Evolutionary conservation across 306 rosid genomes (phyloP).

Genomic region (Glycine soja): DNA sequence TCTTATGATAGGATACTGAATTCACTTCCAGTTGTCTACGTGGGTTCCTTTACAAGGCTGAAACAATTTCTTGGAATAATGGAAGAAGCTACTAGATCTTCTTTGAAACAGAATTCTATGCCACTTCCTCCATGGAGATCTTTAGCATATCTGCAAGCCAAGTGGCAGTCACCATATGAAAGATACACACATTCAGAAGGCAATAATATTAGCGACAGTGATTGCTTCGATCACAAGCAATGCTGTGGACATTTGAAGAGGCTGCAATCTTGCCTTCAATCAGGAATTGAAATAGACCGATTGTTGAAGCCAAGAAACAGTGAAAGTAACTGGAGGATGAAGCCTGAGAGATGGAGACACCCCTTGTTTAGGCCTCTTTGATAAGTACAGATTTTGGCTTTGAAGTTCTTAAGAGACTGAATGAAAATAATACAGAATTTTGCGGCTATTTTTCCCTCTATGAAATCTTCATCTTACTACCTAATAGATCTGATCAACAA

Average conservation of each 20-base stretch:
- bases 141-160: slow-evolving; percentile 81
- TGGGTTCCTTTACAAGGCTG: slow-evolving; percentile 78
- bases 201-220: slow-evolving; percentile 16
- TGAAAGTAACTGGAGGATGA: slow-evolving; percentile 71
- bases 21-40: slow-evolving; percentile 81
- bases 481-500: slow-evolving; percentile 51
- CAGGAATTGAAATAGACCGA: slow-evolving; percentile 74
- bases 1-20: slow-evolving; percentile 81
- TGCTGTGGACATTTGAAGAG: slow-evolving; percentile 81
- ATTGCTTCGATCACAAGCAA: slow-evolving; percentile 67
- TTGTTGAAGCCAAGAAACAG: slow-evolving; percentile 64
- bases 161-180: slow-evolving; percentile 89
- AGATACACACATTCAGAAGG: slow-evolving; percentile 62
- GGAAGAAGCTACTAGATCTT: slow-evolving; percentile 88
- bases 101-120: slow-evolving; percentile 95
- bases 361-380: slow-evolving; percentile 58
- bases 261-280: slow-evolving; percentile 76
- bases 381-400: slow-evolving; percentile 61
- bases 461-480: slow-evolving; percentile 42
- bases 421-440: slow-evolving; percentile 36
- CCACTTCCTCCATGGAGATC: slow-evolving; percentile 99
- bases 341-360: slow-evolving; percentile 71
- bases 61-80: slow-evolving; percentile 79
- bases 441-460: slow-evolving; percentile 51
- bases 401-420: slow-evolving; percentile 38